Base-by-base conservation (phyloP, 2,329 filamentous ascomycete species). In the Pseudocercospora cruenta region DNA sequence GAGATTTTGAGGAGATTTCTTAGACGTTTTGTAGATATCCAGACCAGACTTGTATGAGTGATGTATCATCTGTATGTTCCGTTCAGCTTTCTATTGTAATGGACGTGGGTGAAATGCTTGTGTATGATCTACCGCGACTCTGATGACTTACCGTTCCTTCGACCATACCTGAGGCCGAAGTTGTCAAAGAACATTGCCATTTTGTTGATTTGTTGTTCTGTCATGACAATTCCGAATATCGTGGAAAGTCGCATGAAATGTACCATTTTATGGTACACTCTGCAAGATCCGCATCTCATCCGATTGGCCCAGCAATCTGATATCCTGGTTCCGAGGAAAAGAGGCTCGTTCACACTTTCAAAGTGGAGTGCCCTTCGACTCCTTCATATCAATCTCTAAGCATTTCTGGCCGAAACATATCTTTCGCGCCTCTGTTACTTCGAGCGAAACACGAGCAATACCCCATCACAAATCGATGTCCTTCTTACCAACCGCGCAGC, bases 1-100 rank as follows among this genome's bases (percentile, higher is more conserved):
- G 64, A 14, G 64, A 66, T 36, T 63, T 66, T 33, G 64, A 66
- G 2, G 49, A 58, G 28, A 28, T n/a, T 21, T 21, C 9, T 2
- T 4, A 51, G 21, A 51, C 16, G 54, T 58, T 47, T 24, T 24
- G 19, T 59, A 62, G 58, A 61, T 62, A 51, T 53, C 14, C 53
- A 43, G 39, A 43, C 33, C 19, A 58, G 28, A 39, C 12, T 5
- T 60, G 57, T 59, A 43, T 45, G 21, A 45, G 36, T 59, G 39
- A 59, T 59, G 57, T 59, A 28, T 43, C n/a, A 26, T 53, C 49
- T 53, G 49, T 19, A 4, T 12, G 22, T 4, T 24, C 47, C n/a
- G 6, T 31, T 9, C 3, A 31, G 28, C 4, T 31, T 31, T 31
- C 28, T 9, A 1, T 31, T 8, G 28, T 1, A 8, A 9, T 31